phyloP scores from a whole-genome alignment of 768 basidiomycete genomes.

The Rubroboletus satanas region DNA sequence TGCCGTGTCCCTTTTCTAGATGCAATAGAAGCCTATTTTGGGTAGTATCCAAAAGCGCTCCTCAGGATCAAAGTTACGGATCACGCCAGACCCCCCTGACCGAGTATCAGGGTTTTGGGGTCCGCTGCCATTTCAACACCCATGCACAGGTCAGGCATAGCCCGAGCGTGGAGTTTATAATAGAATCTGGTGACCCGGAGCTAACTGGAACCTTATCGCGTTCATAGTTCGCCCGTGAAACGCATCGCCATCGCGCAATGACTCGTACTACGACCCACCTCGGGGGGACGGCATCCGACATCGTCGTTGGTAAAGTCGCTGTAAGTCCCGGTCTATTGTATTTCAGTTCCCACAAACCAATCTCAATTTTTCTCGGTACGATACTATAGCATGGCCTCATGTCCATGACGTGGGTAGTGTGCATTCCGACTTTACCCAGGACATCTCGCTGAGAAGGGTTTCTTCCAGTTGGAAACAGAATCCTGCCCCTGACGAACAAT shows the following conservation, averaged over 20 bases:
- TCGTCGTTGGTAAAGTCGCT: slow-evolving; percentile 38
- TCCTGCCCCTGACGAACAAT: slow-evolving; percentile 51
- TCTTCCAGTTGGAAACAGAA: slow-evolving; percentile 38
- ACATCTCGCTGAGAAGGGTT: not conserved
- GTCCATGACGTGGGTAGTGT: slow-evolving; percentile 48
- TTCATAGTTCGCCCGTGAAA: not conserved
- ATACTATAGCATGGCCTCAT: slow-evolving; percentile 45
- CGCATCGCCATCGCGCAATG: slow-evolving; percentile 19
- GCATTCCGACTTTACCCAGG: not conserved
- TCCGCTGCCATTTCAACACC: not conserved
- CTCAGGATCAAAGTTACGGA: not conserved
- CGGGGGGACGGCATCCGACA: slow-evolving; percentile 36
- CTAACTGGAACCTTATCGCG: not conserved
- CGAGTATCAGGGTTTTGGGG: not conserved
- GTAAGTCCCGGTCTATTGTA: slow-evolving; percentile 21
- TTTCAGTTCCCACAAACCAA: not conserved
- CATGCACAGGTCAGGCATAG: not conserved
- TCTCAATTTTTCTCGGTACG: not conserved
- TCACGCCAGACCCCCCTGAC: not conserved
- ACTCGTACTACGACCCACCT: slow-evolving; percentile 30
- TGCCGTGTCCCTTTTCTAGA: not conserved
- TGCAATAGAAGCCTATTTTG: not conserved
- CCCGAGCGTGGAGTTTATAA: not conserved
- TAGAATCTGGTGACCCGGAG: not conserved
- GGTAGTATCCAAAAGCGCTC: not conserved